Percentiles rank a stretch among this genome's conserved stretches.
Conservation (phyloP, 2,329 filamentous ascomycete genomes). For the Curvularia lunata region DNA sequence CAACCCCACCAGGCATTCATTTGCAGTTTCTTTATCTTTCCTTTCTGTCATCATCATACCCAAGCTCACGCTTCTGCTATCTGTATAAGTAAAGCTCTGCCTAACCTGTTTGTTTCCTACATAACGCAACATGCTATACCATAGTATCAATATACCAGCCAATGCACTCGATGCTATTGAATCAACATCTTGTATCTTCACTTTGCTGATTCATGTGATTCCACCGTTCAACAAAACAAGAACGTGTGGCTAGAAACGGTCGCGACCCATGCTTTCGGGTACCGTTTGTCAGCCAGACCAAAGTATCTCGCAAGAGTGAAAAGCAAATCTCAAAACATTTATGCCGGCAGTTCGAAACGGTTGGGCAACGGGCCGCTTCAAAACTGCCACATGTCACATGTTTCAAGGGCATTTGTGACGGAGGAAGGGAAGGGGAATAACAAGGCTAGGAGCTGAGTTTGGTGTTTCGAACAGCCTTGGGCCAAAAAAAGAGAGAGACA, state of each 20-base stretch:
- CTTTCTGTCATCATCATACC: not conserved
- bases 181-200: not conserved
- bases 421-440: not conserved
- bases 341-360: not conserved
- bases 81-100: not conserved
- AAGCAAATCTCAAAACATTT: not conserved
- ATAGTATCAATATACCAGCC: not conserved
- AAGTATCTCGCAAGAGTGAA: not conserved
- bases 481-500: too few relatives aligned
- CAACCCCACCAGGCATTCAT: not conserved
- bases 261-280: too few relatives aligned
- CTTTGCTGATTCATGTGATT: not conserved
- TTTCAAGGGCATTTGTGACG: not conserved
- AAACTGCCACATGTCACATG: not conserved
- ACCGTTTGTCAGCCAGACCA: too few relatives aligned
- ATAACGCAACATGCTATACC: not conserved
- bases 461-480: not conserved
- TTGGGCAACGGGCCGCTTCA: not conserved
- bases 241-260: too few relatives aligned
- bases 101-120: not conserved
- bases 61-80: not conserved
- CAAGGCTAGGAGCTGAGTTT: too few relatives aligned
- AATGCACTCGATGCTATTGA: not conserved
- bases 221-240: too few relatives aligned
- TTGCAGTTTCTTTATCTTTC: not conserved